Conservation (phyloP, 2,329 filamentous ascomycete genomes). For the Colletotrichum sp. region DNA sequence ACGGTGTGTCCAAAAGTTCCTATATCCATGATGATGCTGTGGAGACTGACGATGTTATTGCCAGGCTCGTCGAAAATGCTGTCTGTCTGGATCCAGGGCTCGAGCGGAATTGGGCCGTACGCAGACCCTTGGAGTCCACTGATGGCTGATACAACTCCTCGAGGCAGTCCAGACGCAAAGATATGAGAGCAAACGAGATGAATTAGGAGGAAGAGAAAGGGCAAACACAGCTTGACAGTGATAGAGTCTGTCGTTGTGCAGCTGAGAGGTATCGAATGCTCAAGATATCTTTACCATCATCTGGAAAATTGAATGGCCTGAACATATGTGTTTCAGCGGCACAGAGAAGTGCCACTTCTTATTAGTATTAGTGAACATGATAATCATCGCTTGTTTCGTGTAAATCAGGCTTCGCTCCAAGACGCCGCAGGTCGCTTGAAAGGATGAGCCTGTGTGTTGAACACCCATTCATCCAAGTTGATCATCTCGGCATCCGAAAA, state of each 20-base stretch:
- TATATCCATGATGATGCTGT: not conserved
- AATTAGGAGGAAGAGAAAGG: not conserved
- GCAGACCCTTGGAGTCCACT: not conserved
- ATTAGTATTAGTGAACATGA: not conserved
- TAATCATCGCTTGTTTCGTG: not conserved
- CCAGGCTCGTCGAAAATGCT: not conserved
- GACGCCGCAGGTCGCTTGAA: slow-evolving; percentile 26
- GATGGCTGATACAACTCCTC: not conserved
- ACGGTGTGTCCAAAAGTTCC: not conserved
- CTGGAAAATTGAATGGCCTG: not conserved
- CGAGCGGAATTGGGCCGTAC: not conserved
- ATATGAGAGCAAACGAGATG: not conserved
- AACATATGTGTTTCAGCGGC: not conserved
- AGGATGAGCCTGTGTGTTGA: slow-evolving; percentile 61
- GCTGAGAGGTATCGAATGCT: not conserved
- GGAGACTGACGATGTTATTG: not conserved
- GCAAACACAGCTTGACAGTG: not conserved
- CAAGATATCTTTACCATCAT: not conserved
- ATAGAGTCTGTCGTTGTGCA: not conserved
- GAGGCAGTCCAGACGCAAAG: not conserved
- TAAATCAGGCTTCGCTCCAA: not conserved
- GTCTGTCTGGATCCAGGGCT: not conserved
- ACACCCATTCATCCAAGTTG: slow-evolving; percentile 71
- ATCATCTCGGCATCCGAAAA: slow-evolving; percentile 69
- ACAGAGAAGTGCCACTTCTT: not conserved